Conservation (phyloP, 805 yeast species). For the Candida anglica region DNA sequence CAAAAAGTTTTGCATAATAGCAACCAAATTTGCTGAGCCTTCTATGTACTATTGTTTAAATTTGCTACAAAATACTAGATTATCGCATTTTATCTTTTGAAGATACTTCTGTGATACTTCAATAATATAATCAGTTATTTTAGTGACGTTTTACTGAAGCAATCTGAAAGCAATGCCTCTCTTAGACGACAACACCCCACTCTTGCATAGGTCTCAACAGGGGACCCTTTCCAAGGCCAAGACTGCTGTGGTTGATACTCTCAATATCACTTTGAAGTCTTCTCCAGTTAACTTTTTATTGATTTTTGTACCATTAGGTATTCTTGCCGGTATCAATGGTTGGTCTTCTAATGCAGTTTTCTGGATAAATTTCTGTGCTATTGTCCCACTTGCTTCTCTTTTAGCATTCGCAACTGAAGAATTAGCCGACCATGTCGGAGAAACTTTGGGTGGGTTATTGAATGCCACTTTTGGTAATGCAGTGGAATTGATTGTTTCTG, state of each 20-base stretch:
- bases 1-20: too few relatives aligned
- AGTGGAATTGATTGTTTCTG: conserved; percentile 90
- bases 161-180: conserved; percentile 11
- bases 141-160: too few relatives aligned
- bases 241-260: conserved; percentile 8
- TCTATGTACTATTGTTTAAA: too few relatives aligned
- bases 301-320: conserved; percentile 85
- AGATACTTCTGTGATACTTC: too few relatives aligned
- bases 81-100: too few relatives aligned
- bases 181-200: conserved; percentile 7
- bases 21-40: too few relatives aligned
- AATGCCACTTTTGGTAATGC: conserved; percentile 99
- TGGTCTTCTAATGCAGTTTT: conserved; percentile 58
- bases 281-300: conserved; percentile 76
- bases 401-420: conserved; percentile 94
- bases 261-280: conserved; percentile 36
- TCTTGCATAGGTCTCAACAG: conserved; percentile 7
- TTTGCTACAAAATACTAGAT: too few relatives aligned
- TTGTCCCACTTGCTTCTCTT: conserved; percentile 87
- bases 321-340: conserved; percentile 60
- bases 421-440: conserved; percentile 81
- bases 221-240: not conserved
- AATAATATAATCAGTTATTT: too few relatives aligned
- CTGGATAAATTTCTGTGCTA: conserved; percentile 78
- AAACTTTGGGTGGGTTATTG: conserved; percentile 87